Percentiles rank a stretch among this genome's conserved stretches.
Conservation (phyloP, 1,284 basidiomycete species). For the Exobasidium rhododendri region DNA sequence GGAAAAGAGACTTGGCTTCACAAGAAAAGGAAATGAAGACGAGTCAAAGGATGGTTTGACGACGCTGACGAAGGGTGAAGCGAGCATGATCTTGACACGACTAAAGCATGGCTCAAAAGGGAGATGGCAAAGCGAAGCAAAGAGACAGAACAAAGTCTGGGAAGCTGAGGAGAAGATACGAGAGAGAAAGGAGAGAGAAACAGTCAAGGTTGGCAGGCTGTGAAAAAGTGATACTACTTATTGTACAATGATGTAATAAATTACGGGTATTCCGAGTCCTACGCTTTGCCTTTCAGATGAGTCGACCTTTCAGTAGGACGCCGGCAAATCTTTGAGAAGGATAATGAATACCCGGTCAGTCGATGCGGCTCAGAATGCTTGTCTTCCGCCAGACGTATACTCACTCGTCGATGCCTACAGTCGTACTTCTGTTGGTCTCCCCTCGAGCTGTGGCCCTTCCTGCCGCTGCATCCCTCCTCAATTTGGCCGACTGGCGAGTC, state of each 20-base stretch:
- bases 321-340: constrained; percentile 3
- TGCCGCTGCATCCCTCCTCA: constrained; percentile 15
- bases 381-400: neutral
- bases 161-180: constrained; percentile 25
- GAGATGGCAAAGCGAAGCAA: constrained; percentile 30
- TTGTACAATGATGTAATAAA: neutral
- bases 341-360: neutral
- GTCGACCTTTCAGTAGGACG: neutral
- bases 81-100: constrained; percentile 30
- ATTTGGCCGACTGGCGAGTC: constrained; percentile 15
- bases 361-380: neutral
- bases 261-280: too few relatives aligned
- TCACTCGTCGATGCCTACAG: constrained; percentile 28
- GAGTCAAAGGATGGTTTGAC: neutral
- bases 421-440: constrained; percentile 9
- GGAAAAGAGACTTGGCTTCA: constrained; percentile 60
- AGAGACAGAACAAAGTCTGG: constrained; percentile 25
- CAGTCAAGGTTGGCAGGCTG: constrained; percentile 28
- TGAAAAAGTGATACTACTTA: neutral
- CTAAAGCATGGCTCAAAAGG: constrained; percentile 33
- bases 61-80: constrained; percentile 39
- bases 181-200: constrained; percentile 22
- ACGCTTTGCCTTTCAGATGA: too few relatives aligned
- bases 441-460: constrained; percentile 24
- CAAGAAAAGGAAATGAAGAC: constrained; percentile 9